A percentile compares a stretch with the other conserved stretches of the same genome.
Conservation (phyloP, 352 stramenopile species). For the Phytophthora capsici region DNA sequence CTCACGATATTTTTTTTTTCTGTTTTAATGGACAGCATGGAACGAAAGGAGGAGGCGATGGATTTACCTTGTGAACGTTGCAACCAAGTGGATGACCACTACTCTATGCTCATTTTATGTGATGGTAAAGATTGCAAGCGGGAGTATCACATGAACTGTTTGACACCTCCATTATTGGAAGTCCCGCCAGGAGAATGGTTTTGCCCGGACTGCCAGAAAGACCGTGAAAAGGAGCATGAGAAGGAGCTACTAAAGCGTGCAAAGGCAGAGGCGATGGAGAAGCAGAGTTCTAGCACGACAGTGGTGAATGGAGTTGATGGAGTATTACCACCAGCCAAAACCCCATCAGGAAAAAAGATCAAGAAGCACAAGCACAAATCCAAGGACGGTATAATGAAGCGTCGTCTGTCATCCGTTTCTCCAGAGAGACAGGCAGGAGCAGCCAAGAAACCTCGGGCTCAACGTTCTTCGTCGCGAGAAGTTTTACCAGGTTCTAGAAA, state of each 20-base stretch:
- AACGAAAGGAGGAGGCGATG: conserved; percentile 62
- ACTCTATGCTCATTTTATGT: conserved; percentile 85
- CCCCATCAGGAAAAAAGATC: conserved; percentile 36
- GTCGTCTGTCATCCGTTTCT: conserved; percentile 53
- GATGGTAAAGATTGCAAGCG: conserved; percentile 83
- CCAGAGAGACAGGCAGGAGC: conserved; percentile 40
- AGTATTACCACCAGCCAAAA: conserved; percentile 20
- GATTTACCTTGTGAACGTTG: conserved; percentile 86
- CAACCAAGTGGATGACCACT: conserved; percentile 83
- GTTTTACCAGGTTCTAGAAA: conserved; percentile 42
- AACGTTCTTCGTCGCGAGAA: conserved; percentile 52
- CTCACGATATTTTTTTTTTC: conserved; percentile 5
- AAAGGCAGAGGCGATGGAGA: conserved; percentile 34
- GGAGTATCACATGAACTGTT: conserved; percentile 89
- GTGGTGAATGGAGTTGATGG: conserved; percentile 24
- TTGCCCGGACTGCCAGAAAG: conserved; percentile 71
- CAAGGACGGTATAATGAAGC: conserved; percentile 63
- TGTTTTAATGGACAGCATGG: conserved; percentile 55
- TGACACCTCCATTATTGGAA: conserved; percentile 64
- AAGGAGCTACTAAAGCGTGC: conserved; percentile 46
- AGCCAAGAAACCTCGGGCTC: conserved; percentile 56
- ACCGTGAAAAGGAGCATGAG: conserved; percentile 49
- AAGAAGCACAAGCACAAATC: conserved; percentile 72
- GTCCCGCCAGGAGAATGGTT: conserved; percentile 82
- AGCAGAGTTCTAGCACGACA: conserved; percentile 19